phyloP scores from a whole-genome alignment of 225 moss, liverwort and hornwort species.

The Marchantia polymorpha region DNA sequence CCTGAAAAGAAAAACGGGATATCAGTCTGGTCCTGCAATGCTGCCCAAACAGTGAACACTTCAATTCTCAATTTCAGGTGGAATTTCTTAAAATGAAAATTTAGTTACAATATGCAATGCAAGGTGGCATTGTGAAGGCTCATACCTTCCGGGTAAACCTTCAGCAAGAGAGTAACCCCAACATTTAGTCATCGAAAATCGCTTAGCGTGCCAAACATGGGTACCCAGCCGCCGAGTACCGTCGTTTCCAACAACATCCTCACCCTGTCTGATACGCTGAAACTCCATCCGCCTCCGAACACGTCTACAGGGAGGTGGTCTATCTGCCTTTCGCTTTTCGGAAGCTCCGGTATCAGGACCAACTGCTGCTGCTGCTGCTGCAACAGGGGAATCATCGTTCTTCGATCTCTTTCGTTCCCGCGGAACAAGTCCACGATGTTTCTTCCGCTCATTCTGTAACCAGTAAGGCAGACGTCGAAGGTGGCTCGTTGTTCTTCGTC shows the following conservation, averaged over 20 bases:
- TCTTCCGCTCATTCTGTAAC: constrained; percentile 44
- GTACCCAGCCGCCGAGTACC: constrained; percentile 84
- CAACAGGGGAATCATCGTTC: not conserved
- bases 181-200: constrained; percentile 74
- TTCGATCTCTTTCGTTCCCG: not conserved
- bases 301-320: constrained; percentile 52
- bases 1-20: constrained; percentile 39
- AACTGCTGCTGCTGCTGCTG: too few relatives aligned
- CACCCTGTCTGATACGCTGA: constrained; percentile 58
- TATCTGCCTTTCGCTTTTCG: constrained; percentile 36
- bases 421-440: constrained; percentile 14
- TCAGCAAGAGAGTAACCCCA: constrained; percentile 87
- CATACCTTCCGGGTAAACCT: constrained; percentile 77
- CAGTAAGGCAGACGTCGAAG: constrained; percentile 65
- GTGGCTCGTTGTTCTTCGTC: constrained; percentile 87
- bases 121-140: not conserved
- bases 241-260: constrained; percentile 53
- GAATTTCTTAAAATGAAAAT: too few relatives aligned
- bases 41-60: too few relatives aligned
- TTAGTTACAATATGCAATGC: too few relatives aligned
- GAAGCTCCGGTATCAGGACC: not conserved
- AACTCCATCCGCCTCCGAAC: constrained; percentile 83
- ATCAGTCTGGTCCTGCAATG: not conserved
- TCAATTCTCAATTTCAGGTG: too few relatives aligned
- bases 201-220: constrained; percentile 99